phyloP scores from a whole-genome alignment of 2,329 filamentous ascomycete genomes.

The Claviceps citrina region DNA sequence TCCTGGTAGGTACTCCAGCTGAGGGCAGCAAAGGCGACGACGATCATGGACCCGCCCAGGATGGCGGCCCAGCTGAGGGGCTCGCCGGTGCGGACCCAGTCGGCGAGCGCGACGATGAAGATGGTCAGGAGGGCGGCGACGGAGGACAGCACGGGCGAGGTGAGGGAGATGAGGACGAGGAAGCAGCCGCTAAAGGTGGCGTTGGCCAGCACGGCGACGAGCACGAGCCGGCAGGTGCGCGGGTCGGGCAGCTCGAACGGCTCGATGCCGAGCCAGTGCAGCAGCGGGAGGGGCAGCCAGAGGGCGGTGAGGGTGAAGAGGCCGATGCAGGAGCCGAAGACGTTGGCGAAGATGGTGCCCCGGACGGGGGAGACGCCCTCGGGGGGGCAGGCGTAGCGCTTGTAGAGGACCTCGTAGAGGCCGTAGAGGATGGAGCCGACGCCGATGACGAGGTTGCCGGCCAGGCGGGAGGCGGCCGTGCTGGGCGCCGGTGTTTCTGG shows the following conservation, averaged over 20 bases:
- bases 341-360: conserved; percentile 92
- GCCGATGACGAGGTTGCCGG: conserved; percentile 87
- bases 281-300: conserved; percentile 78
- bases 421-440: conserved; percentile 84
- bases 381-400: conserved; percentile 80
- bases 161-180: conserved; percentile 81
- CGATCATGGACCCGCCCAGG: conserved; percentile 71
- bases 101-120: conserved; percentile 84
- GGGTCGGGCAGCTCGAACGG: conserved; percentile 68
- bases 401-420: conserved; percentile 94
- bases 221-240: conserved; percentile 62
- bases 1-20: conserved; percentile 88
- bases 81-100: conserved; percentile 72
- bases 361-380: conserved; percentile 71
- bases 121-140: conserved; percentile 91
- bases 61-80: conserved; percentile 62
- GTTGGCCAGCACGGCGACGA: conserved; percentile 71
- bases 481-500: too few relatives aligned
- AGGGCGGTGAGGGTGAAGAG: conserved; percentile 71
- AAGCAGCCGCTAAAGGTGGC: conserved; percentile 87
- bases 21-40: conserved; percentile 71
- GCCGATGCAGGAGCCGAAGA: conserved; percentile 78
- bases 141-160: conserved; percentile 78
- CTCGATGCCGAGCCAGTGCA: conserved; percentile 68
- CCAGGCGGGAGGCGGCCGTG: conserved; percentile 46